A percentile compares a stretch with the other conserved stretches of the same genome.
Evolutionary conservation across 768 basidiomycete species (phyloP).

Genomic region (Boletellus ananiceps): DNA sequence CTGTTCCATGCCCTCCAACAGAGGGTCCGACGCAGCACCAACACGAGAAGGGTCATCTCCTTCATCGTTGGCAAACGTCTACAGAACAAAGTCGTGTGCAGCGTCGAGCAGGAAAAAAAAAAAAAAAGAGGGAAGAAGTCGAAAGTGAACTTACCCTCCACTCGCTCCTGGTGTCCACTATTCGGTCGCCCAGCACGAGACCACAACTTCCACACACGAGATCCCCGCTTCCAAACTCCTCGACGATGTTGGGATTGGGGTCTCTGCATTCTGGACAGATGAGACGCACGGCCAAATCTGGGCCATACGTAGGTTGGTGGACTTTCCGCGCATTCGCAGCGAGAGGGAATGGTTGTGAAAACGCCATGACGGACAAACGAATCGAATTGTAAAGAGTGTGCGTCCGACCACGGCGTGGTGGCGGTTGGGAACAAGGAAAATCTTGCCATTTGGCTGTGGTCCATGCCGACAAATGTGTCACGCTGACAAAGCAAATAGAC

Average conservation of each 20-base stretch:
- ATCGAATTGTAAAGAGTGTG: constrained; percentile 25
- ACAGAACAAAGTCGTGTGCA: constrained; percentile 26
- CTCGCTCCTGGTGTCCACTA: constrained; percentile 98
- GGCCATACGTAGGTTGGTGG: constrained; percentile 61
- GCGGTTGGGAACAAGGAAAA: constrained; percentile 20
- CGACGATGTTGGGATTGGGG: constrained; percentile 90
- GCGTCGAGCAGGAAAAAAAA: not conserved
- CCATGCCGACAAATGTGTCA: constrained; percentile 13
- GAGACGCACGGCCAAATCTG: constrained; percentile 82
- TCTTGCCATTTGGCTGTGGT: constrained; percentile 6
- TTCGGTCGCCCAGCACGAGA: constrained; percentile 89
- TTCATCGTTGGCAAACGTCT: constrained; percentile 99
- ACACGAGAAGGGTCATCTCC: constrained; percentile 99
- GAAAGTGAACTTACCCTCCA: constrained; percentile 70
- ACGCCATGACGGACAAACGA: constrained; percentile 46
- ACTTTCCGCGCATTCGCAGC: constrained; percentile 49
- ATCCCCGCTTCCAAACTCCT: constrained; percentile 97
- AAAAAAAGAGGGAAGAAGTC: constrained; percentile 10
- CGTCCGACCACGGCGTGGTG: constrained; percentile 18
- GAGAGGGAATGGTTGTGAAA: constrained; percentile 76
- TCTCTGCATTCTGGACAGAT: constrained; percentile 96
- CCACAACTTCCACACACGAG: constrained; percentile 94
- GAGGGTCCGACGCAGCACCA: constrained; percentile 89
- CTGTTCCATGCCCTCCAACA: constrained; percentile 92
- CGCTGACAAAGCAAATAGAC: constrained; percentile 22